A percentile compares a stretch with the other conserved stretches of the same genome.
These are phyloP conservation scores for Polygonum maritimum DNA, from an alignment of 148 eudicot species.

Conservation along the genomic window DNA sequence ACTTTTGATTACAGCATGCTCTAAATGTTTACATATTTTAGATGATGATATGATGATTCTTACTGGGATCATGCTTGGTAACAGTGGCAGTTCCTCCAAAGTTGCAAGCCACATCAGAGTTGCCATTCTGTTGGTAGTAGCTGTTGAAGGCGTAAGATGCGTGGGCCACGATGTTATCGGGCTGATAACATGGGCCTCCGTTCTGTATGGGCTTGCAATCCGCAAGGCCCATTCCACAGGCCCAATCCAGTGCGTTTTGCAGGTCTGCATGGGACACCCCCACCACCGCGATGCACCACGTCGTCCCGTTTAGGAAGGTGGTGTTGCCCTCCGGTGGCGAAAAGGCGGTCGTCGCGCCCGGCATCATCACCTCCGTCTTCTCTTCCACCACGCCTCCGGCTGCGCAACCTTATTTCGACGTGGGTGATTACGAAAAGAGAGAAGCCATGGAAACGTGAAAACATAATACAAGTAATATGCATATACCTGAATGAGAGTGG, in stretches of 20 bases:
- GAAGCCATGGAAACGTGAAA: background rate
- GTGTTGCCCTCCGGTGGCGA: constrained; percentile 84
- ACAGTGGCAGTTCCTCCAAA: constrained; percentile 77
- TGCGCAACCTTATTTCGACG: background rate
- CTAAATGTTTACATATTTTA: no score
- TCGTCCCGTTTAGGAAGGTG: constrained; percentile 62
- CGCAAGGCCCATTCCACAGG: constrained; percentile 63
- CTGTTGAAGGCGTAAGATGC: constrained; percentile 85
- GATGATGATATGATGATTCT: background rate
- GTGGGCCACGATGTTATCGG: constrained; percentile 55
- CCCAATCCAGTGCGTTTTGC: constrained; percentile 80
- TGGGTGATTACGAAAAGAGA: no score
- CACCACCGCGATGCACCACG: constrained; percentile 75
- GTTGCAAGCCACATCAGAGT: constrained; percentile 68
- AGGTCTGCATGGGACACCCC: constrained; percentile 44
- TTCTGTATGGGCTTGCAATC: constrained; percentile 53
- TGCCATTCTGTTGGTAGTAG: constrained; percentile 88
- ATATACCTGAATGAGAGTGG: background rate
- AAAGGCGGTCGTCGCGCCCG: constrained; percentile 3
- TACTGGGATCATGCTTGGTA: constrained; percentile 60
- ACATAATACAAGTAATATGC: background rate
- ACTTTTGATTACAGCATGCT: no score
- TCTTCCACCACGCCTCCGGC: constrained; percentile 25
- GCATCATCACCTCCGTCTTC: constrained; percentile 21
- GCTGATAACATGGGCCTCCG: constrained; percentile 58